Evolutionary conservation across 371 early-diverging fungal species (phyloP), one percentile per base, ranked within the genome.

Genomic region (Circinella minor): DNA sequence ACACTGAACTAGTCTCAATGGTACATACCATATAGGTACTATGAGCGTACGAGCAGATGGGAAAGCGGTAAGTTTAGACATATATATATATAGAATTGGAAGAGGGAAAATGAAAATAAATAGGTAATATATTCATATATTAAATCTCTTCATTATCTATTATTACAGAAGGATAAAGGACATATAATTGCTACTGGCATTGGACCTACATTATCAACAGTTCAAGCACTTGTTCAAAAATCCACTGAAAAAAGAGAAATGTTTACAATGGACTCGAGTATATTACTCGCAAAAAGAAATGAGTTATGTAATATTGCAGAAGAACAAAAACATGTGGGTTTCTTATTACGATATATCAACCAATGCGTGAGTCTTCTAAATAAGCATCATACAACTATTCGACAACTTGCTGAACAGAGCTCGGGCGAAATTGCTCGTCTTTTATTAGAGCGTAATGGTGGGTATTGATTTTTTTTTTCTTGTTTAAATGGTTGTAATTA

Each of bases 311-410:
- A 59, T 27, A 43, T 66, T 46, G 67, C 67, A 5, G 34, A 20
- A 4, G 67, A 57, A n/a, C 67, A 66, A 39, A n/a, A 34, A 27
- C 67, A 66, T 39, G 48, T 66, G 17, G 55, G 34, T 14, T 66
- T 57, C 20, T 46, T 66, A 15, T 47, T 59, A 11, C 18, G 47
- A 57, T 66, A 66, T n/a, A 66, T 66, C 55, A 55, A 47, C 15
- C 67, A 66, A 8, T 55, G 57, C 1, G 37, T 66, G 17, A 57
- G 38, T 46, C 15, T 66, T 7, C 36, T 66, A 13, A 18, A 9
- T 15, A 55, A 66, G 57, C 67, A 66, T 37, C 60, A 66, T 46
- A 59, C 67, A 34, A 57, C 67, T 4, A 43, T 66, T 15, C 54
- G 36, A 13, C 38, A 59, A 15, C 60, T 66, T 43, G 36, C 55